A percentile compares a stretch with the other conserved stretches of the same genome.
These are phyloP conservation scores for Acanthamoeba lenticulata DNA, from an alignment of 208 protist species.

Conservation along the genomic window DNA sequence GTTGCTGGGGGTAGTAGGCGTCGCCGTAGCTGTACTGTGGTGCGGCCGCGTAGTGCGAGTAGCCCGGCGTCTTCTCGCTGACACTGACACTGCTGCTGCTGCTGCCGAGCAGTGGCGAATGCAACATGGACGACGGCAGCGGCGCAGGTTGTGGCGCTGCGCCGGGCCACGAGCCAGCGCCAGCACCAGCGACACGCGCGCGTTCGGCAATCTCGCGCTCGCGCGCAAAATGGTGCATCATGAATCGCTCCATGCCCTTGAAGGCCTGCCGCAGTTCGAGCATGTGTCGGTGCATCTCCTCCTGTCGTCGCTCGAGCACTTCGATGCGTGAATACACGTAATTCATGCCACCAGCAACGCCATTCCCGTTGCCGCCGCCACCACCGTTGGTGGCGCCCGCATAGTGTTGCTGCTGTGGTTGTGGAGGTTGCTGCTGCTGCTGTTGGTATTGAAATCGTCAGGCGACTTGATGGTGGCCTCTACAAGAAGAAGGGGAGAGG, in stretches of 20 bases:
- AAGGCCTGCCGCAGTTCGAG: slow-evolving; percentile 29
- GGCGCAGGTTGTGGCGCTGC: background rate
- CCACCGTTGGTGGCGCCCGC: too few species aligned
- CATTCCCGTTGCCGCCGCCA: background rate
- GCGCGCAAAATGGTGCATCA: slow-evolving; percentile 22
- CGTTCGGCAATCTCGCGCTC: slow-evolving; percentile 33
- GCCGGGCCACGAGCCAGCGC: background rate
- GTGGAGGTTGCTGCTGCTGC: too few species aligned
- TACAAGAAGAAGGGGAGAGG: too few species aligned
- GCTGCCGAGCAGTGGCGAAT: too few species aligned
- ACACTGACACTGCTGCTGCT: background rate
- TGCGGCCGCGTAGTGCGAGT: background rate
- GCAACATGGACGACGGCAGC: background rate
- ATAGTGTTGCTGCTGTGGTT: too few species aligned
- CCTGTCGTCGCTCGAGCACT: slow-evolving; percentile 28
- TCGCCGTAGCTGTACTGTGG: background rate
- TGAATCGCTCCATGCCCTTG: slow-evolving; percentile 29
- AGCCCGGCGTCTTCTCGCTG: background rate
- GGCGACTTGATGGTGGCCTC: too few species aligned
- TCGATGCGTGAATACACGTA: slow-evolving; percentile 46
- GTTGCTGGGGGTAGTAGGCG: background rate
- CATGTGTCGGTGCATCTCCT: slow-evolving; percentile 43
- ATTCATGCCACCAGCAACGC: background rate
- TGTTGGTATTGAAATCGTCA: too few species aligned
- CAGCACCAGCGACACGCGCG: background rate